Evolutionary conservation across 169 alveolate species (phyloP), one percentile per base, ranked within the genome.

Genomic region (Cyclospora cayetanensis): DNA sequence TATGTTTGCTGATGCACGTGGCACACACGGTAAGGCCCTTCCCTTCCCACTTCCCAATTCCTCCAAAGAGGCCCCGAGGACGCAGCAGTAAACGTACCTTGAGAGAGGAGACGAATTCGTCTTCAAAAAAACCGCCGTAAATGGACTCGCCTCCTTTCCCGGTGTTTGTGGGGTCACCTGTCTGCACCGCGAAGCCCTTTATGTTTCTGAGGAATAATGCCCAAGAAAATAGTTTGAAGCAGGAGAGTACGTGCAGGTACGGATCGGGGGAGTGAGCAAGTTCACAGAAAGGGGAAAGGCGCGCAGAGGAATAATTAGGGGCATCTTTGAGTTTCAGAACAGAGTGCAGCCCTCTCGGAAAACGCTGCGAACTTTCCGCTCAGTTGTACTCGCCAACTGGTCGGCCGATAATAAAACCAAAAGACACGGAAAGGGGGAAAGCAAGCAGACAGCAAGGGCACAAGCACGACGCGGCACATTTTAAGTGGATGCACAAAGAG

Each of bases 71-170:
- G n/a, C n/a, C n/a, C n/a, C n/a, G n/a, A n/a, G n/a, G n/a, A n/a
- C 25, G 25, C 60, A 46, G 60, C 20, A 4, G 27, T 65, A 3
- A n/a, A 65, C 95, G 46, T 80, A 97, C 99, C 97, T 98, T 97
- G 41, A 99, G 92, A 82, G 99, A 95, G 34, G 98, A 93, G 87
- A 97, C 99, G 82, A 98, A 95, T 94, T 99, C 99, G 93, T 99
- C 99, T 89, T 97, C 97, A 92, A 99, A 98, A 63, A 97, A 98
- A 25, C 94, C 96, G 18, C 99, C 99, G 92, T 97, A 99, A 43
- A 98, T 98, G 86, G 99, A 97, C 94, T 97, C 98, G 15, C 99
- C 99, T 12, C 99, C 99, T 89, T 97, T 97, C 77, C 99, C 99
- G 22, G 99, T 97, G 76, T 99, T 99, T 12, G 99, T 98, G 0